Conservation (phyloP, 257 asterid genomes). For the Solanum tarijense region DNA sequence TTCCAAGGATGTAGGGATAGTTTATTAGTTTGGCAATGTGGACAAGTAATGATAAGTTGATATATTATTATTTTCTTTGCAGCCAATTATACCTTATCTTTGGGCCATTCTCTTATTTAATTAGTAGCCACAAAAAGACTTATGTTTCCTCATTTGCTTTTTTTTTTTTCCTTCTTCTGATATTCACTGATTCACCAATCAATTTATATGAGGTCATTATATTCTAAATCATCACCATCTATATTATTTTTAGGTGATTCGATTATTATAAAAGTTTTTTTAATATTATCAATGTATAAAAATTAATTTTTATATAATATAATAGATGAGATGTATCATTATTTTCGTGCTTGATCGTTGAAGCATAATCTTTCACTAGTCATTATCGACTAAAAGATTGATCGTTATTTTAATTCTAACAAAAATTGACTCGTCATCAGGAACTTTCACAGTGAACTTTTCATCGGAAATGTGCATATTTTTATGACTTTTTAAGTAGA, state of each 20-base stretch:
- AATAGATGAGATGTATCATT: too few relatives aligned
- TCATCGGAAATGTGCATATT: neutral
- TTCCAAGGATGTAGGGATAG: neutral
- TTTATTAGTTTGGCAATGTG: constrained; percentile 9
- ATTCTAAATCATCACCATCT: neutral
- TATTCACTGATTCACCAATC: neutral
- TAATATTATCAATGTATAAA: neutral
- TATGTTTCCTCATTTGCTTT: neutral
- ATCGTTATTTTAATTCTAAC: neutral
- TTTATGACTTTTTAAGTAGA: neutral
- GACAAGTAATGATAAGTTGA: neutral
- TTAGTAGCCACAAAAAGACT: neutral
- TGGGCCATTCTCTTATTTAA: neutral
- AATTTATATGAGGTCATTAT: neutral
- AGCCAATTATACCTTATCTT: neutral
- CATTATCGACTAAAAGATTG: too few relatives aligned
- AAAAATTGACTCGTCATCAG: neutral
- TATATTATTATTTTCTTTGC: neutral
- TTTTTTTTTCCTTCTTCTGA: too few relatives aligned
- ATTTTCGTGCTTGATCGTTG: too few relatives aligned
- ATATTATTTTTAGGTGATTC: neutral
- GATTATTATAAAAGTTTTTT: neutral
- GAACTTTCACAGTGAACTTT: neutral
- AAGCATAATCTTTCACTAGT: too few relatives aligned
- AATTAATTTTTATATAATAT: neutral